Percentiles rank a stretch among this genome's conserved stretches.
These are phyloP conservation scores for Liriodendron chinense DNA, from an alignment of 164 flowering plant species.

Conservation along the genomic window DNA sequence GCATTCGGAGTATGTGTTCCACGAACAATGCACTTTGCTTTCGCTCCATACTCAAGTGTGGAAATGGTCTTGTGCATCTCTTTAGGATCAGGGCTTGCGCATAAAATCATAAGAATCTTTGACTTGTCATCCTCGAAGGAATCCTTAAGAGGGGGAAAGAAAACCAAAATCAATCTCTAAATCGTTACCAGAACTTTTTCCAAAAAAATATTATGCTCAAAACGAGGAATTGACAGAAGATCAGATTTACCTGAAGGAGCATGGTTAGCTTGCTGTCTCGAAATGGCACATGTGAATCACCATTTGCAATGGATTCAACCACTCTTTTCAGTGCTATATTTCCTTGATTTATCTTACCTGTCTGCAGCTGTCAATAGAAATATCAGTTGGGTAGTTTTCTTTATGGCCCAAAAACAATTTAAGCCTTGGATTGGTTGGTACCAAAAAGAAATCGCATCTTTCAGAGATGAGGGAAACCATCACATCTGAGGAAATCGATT, in stretches of 20 bases:
- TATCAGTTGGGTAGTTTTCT: neutral
- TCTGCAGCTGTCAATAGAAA: slow-evolving; percentile 43
- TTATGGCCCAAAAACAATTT: neutral
- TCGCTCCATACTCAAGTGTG: slow-evolving; percentile 99
- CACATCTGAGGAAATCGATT: no score
- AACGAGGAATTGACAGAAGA: slow-evolving; percentile 1
- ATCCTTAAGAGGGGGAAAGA: slow-evolving; percentile 43
- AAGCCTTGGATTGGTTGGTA: neutral
- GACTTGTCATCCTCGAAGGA: slow-evolving; percentile 97
- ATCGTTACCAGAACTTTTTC: neutral
- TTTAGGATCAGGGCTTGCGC: slow-evolving; percentile 96
- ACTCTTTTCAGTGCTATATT: slow-evolving; percentile 92
- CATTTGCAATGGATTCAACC: slow-evolving; percentile 97
- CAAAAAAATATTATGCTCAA: neutral
- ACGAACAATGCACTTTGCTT: slow-evolving; percentile 94
- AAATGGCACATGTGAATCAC: slow-evolving; percentile 96
- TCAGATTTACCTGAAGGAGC: slow-evolving; percentile 80
- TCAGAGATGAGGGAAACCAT: no score
- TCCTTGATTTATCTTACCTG: slow-evolving; percentile 95
- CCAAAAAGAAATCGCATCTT: no score
- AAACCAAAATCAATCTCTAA: neutral
- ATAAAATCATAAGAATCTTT: slow-evolving; percentile 85
- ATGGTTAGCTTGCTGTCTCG: slow-evolving; percentile 96
- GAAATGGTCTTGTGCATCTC: slow-evolving; percentile 89
- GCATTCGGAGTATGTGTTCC: slow-evolving; percentile 69